A percentile compares a stretch with the other conserved stretches of the same genome.
Evolutionary conservation across 805 yeast genomes (phyloP).

Genomic region (Priceomyces melissophilus): DNA sequence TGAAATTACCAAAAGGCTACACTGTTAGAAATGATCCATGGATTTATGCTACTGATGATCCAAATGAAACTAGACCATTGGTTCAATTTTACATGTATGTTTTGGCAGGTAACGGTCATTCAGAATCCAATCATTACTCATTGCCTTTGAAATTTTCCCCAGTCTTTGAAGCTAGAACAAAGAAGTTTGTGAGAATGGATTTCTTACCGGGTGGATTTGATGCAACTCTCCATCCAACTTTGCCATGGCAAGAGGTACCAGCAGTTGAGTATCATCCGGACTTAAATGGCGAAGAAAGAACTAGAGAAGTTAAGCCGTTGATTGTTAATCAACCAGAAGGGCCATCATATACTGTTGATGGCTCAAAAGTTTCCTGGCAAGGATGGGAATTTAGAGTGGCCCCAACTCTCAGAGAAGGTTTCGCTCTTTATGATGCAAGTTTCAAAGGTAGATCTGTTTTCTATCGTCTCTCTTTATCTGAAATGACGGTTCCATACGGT

Average conservation of each 20-base stretch:
- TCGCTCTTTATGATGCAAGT: constrained; percentile 66
- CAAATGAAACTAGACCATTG: constrained; percentile 56
- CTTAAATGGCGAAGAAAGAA: constrained; percentile 47
- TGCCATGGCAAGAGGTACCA: constrained; percentile 57
- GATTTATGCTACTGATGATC: constrained; percentile 81
- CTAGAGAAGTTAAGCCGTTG: constrained; percentile 66
- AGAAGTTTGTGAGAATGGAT: constrained; percentile 67
- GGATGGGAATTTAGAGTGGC: constrained; percentile 78
- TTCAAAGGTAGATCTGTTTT: constrained; percentile 76
- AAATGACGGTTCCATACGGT: constrained; percentile 88
- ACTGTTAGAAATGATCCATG: constrained; percentile 69
- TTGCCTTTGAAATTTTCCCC: constrained; percentile 72
- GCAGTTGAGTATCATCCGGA: constrained; percentile 75
- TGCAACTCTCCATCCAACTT: constrained; percentile 53
- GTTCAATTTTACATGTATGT: constrained; percentile 75
- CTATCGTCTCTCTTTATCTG: constrained; percentile 70
- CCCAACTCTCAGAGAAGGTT: constrained; percentile 74
- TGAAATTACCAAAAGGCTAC: constrained; percentile 57
- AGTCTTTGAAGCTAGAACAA: constrained; percentile 60
- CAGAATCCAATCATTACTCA: constrained; percentile 74
- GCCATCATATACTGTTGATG: constrained; percentile 60
- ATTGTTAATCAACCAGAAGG: constrained; percentile 75
- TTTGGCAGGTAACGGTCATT: constrained; percentile 57
- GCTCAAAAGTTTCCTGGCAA: constrained; percentile 70
- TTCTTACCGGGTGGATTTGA: constrained; percentile 71